These are phyloP conservation scores for Eutrema yunnanense DNA, from an alignment of 345 rosid species.

Conservation along the genomic window DNA sequence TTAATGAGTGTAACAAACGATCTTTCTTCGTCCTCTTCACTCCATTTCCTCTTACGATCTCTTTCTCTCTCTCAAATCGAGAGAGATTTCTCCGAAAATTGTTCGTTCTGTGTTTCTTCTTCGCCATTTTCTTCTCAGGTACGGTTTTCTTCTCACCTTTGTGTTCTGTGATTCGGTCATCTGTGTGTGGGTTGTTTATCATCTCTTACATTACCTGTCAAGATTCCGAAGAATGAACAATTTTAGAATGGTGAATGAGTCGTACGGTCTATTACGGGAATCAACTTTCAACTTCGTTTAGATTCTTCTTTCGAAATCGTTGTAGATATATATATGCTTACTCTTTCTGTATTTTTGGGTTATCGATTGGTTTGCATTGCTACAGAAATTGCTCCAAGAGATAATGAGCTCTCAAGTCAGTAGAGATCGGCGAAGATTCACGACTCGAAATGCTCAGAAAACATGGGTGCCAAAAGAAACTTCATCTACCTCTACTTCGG, in stretches of 20 bases:
- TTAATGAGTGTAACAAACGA: too few relatives aligned
- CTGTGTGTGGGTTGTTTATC: background rate
- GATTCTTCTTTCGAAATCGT: background rate
- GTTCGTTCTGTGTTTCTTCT: too few relatives aligned
- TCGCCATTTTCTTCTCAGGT: background rate
- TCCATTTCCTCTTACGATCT: too few relatives aligned
- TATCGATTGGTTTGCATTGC: too few relatives aligned
- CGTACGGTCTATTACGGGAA: background rate
- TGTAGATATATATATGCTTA: background rate
- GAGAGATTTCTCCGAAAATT: too few relatives aligned
- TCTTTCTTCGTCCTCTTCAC: too few relatives aligned
- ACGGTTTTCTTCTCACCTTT: background rate
- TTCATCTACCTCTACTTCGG: constrained; percentile 28
- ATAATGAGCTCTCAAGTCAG: constrained; percentile 54
- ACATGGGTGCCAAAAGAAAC: constrained; percentile 66
- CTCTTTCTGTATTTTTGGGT: background rate
- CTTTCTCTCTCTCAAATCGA: too few relatives aligned
- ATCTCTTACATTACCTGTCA: background rate
- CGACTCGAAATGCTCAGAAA: constrained; percentile 36
- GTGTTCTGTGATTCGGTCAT: background rate
- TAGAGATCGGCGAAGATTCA: constrained; percentile 29
- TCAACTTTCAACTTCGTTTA: background rate
- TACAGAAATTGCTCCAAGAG: background rate
- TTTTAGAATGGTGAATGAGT: background rate
- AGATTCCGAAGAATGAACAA: background rate